Conservation (phyloP, 2,329 filamentous ascomycete species). For the Conoideocrella luteorostrata region DNA sequence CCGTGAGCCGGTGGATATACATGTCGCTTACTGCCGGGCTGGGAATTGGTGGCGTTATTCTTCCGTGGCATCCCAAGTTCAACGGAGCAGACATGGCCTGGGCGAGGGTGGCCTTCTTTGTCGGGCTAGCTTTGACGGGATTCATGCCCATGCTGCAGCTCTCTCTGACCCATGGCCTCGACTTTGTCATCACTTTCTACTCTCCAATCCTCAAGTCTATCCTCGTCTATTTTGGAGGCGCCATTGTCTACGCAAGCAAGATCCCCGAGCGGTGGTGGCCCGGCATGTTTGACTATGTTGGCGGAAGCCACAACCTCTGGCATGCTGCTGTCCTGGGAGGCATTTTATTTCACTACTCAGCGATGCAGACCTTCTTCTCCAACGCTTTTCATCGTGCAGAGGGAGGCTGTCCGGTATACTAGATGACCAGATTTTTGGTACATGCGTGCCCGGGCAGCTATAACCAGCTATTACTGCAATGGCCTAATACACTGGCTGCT, state of each 20-base stretch:
- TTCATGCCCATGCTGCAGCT: slow-evolving; percentile 86
- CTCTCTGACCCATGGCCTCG: slow-evolving; percentile 65
- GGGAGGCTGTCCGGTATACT: slow-evolving; percentile 51
- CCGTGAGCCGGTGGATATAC: slow-evolving; percentile 77
- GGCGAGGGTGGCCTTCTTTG: slow-evolving; percentile 86
- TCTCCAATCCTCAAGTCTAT: slow-evolving; percentile 79
- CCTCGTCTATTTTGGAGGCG: slow-evolving; percentile 77
- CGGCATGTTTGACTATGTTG: slow-evolving; percentile 90
- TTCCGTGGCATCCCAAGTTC: slow-evolving; percentile 95
- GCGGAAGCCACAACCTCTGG: slow-evolving; percentile 96
- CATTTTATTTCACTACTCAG: slow-evolving; percentile 93
- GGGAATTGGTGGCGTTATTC: slow-evolving; percentile 78
- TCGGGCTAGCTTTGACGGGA: slow-evolving; percentile 78
- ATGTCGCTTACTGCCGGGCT: slow-evolving; percentile 75
- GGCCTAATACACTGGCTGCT: too few relatives aligned
- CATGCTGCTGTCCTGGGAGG: slow-evolving; percentile 90
- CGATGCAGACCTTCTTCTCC: slow-evolving; percentile 93
- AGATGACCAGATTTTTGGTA: slow-evolving; percentile 10
- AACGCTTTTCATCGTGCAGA: slow-evolving; percentile 65
- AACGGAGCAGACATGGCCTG: slow-evolving; percentile 90
- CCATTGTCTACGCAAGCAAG: slow-evolving; percentile 83
- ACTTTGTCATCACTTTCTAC: slow-evolving; percentile 85
- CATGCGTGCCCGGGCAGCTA: too few relatives aligned
- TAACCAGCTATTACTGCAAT: too few relatives aligned
- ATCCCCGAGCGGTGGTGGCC: slow-evolving; percentile 90